A percentile compares a stretch with the other conserved stretches of the same genome.
Evolutionary conservation across 108 stramenopile genomes (phyloP).

Genomic region (Parietichytrium sp.): DNA sequence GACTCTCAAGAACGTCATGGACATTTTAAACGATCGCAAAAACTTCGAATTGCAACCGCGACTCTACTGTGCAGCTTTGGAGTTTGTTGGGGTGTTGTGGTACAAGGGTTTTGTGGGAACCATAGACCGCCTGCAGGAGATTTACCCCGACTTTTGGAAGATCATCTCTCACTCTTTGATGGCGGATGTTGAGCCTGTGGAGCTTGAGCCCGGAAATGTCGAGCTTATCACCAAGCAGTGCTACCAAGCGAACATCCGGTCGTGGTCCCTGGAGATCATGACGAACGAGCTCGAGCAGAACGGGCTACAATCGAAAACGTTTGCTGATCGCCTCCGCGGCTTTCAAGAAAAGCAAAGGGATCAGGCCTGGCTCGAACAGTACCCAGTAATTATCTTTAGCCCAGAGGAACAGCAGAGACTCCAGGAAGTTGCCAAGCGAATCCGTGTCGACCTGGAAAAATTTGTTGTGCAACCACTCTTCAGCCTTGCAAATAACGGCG

Average conservation of each 20-base stretch:
- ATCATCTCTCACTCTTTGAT: background rate
- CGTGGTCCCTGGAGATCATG: conserved; percentile 37
- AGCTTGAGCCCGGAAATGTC: background rate
- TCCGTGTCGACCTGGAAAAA: background rate
- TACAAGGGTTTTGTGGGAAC: background rate
- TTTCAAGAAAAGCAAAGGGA: background rate
- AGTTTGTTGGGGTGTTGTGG: background rate
- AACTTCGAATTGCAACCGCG: background rate
- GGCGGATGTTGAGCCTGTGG: background rate
- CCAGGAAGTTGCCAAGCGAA: background rate
- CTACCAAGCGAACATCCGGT: background rate
- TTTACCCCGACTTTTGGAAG: background rate
- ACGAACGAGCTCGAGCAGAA: background rate
- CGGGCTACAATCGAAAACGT: background rate
- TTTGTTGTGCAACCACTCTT: background rate
- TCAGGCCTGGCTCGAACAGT: background rate
- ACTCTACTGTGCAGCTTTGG: background rate
- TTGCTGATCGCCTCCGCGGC: background rate
- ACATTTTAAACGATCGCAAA: background rate
- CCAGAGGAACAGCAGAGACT: too few species aligned
- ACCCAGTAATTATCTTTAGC: background rate
- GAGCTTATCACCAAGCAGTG: background rate
- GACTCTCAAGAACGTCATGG: conserved; percentile 3
- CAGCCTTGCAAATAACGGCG: too few species aligned
- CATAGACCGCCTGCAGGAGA: background rate